Percentiles rank a stretch among this genome's conserved stretches.
These are phyloP conservation scores for Petrea volubilis DNA, from an alignment of 257 asterid genomes.

Conservation along the genomic window DNA sequence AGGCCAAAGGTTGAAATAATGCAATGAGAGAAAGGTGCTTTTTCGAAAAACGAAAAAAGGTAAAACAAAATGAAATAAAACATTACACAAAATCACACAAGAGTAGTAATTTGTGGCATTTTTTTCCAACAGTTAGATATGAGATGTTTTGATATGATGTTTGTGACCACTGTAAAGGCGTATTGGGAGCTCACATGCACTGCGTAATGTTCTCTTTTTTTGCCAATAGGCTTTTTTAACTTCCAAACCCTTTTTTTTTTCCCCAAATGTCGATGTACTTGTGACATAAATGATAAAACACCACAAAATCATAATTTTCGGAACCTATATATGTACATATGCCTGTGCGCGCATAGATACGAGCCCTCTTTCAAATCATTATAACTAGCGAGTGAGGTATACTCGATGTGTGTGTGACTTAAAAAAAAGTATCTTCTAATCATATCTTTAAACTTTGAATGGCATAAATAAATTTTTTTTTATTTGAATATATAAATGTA, in stretches of 20 bases:
- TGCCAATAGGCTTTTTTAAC: background rate
- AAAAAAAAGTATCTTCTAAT: no score
- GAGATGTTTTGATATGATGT: constrained; percentile 18
- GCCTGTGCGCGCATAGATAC: no score
- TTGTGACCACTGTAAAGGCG: constrained; percentile 8
- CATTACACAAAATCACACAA: background rate
- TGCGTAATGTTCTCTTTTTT: background rate
- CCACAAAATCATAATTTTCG: background rate
- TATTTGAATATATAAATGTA: no score
- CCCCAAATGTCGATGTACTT: background rate
- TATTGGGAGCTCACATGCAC: constrained; percentile 14
- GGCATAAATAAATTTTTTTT: no score
- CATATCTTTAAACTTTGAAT: no score
- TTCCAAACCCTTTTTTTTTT: background rate
- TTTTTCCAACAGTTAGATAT: constrained; percentile 12
- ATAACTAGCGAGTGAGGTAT: no score
- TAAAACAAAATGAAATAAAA: no score
- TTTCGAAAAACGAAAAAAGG: no score
- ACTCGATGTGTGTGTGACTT: no score
- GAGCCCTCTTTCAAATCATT: no score
- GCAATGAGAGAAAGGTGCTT: no score
- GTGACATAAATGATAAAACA: background rate
- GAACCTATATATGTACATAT: background rate
- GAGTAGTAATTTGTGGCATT: background rate
- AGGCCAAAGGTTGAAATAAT: no score